phyloP scores from a whole-genome alignment of 805 yeast species.

The Monosporozyma yasuniensis region DNA sequence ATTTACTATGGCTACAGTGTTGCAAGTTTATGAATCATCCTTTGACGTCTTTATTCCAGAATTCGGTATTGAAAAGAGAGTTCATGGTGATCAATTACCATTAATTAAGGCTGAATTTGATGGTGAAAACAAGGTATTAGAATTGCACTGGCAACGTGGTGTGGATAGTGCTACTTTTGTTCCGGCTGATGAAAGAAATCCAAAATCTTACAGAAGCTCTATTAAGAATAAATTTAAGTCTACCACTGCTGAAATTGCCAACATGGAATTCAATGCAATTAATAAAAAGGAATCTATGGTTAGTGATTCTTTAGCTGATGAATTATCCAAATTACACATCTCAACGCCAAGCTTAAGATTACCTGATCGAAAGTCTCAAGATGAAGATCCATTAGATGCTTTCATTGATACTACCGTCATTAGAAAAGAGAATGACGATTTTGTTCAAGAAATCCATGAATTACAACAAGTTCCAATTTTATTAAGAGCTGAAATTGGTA shows the following conservation, averaged over 20 bases:
- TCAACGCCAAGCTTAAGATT: constrained; percentile 37
- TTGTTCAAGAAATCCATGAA: constrained; percentile 75
- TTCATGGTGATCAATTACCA: constrained; percentile 95
- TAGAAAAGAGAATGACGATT: constrained; percentile 50
- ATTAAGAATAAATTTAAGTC: constrained; percentile 72
- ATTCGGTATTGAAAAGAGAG: constrained; percentile 90
- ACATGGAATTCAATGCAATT: constrained; percentile 29
- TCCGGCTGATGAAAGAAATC: constrained; percentile 82
- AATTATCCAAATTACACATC: constrained; percentile 43
- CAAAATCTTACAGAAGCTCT: constrained; percentile 66
- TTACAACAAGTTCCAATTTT: constrained; percentile 74
- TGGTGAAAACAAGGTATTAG: constrained; percentile 54
- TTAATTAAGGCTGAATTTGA: constrained; percentile 87
- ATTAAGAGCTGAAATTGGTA: constrained; percentile 84
- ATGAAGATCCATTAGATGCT: constrained; percentile 34
- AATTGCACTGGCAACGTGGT: constrained; percentile 88
- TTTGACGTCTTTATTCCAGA: constrained; percentile 90
- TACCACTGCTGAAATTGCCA: constrained; percentile 64
- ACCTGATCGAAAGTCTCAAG: constrained; percentile 20
- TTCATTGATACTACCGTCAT: constrained; percentile 51
- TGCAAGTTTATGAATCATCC: constrained; percentile 92
- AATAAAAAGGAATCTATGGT: constrained; percentile 18
- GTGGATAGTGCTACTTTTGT: constrained; percentile 83
- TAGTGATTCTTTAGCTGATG: constrained; percentile 38
- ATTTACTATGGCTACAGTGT: constrained; percentile 74